Evolutionary conservation across 2,329 filamentous ascomycete genomes (phyloP).

Genomic region (Fusarium sp.): DNA sequence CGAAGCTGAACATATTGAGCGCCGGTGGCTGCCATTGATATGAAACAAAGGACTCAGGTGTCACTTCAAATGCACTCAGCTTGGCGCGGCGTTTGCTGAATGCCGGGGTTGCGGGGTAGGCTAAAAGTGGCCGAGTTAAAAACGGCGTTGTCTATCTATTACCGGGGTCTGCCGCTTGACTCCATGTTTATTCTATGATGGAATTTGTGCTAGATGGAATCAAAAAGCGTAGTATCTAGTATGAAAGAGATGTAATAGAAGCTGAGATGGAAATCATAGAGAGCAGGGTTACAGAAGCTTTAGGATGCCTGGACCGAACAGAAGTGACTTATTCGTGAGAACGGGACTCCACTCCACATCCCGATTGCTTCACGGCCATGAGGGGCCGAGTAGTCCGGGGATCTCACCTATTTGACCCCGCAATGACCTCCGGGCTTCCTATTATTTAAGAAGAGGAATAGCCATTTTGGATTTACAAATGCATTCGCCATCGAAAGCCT

Average conservation of each 20-base stretch:
- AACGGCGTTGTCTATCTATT: not conserved
- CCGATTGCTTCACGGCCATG: not conserved
- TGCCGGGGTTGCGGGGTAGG: not conserved
- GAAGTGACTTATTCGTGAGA: not conserved
- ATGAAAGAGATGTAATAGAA: rapidly evolving
- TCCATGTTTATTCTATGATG: rapidly evolving
- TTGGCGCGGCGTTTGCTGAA: not conserved
- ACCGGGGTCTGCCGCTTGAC: not conserved
- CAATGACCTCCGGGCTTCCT: not conserved
- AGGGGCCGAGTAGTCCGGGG: not conserved
- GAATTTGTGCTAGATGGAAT: not conserved
- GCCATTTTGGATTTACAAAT: not conserved
- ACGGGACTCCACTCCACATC: not conserved
- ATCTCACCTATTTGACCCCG: not conserved
- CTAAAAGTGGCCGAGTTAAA: not conserved
- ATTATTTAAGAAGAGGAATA: not conserved
- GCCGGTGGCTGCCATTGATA: too few species aligned
- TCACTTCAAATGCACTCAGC: rapidly evolving
- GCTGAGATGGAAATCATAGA: rapidly evolving
- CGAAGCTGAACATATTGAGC: not conserved
- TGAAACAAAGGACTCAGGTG: not conserved
- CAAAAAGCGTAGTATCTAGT: rapidly evolving
- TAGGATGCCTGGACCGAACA: not conserved
- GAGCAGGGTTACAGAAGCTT: rapidly evolving
- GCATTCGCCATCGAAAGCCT: not conserved